phyloP scores from a whole-genome alignment of 2,329 filamentous ascomycete genomes.

The Lachnellula arida region DNA sequence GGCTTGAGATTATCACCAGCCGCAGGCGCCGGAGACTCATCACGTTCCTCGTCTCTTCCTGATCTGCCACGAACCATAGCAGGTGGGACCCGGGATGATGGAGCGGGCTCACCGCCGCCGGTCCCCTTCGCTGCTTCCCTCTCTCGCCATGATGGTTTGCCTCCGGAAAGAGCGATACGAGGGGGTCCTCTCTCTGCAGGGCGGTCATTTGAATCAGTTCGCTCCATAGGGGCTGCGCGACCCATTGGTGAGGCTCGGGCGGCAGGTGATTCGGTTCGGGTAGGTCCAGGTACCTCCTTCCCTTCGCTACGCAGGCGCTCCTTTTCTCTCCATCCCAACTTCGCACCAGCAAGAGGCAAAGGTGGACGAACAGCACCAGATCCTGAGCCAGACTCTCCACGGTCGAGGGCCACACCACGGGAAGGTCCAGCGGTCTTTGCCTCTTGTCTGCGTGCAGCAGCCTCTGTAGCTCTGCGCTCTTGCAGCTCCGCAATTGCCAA shows the following conservation, averaged over 20 bases:
- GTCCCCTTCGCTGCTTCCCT: constrained; percentile 47
- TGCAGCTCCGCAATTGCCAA: constrained; percentile 64
- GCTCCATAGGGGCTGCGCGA: constrained; percentile 33
- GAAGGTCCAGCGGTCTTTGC: constrained; percentile 41
- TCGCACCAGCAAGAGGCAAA: constrained; percentile 56
- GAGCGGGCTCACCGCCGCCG: constrained; percentile 26
- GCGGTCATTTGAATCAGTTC: constrained; percentile 40
- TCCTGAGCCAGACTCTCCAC: constrained; percentile 46
- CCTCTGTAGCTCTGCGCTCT: constrained; percentile 81
- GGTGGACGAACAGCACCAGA: constrained; percentile 45
- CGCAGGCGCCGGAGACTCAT: constrained; percentile 36
- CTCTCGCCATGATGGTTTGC: constrained; percentile 54
- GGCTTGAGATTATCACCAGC: constrained; percentile 45
- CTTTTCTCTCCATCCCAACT: constrained; percentile 70
- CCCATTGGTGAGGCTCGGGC: constrained; percentile 25
- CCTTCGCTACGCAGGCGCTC: constrained; percentile 47
- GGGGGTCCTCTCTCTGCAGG: constrained; percentile 44
- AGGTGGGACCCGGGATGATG: constrained; percentile 24
- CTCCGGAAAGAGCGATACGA: constrained; percentile 49
- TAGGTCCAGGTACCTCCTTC: constrained; percentile 25
- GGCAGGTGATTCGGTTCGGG: constrained; percentile 24
- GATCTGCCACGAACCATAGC: constrained; percentile 43
- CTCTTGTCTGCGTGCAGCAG: constrained; percentile 68
- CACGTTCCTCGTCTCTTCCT: constrained; percentile 37
- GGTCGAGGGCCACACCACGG: constrained; percentile 41